These are phyloP conservation scores for Aspergillus fijiensis DNA, from an alignment of 2,329 filamentous ascomycete genomes.

Conservation along the genomic window DNA sequence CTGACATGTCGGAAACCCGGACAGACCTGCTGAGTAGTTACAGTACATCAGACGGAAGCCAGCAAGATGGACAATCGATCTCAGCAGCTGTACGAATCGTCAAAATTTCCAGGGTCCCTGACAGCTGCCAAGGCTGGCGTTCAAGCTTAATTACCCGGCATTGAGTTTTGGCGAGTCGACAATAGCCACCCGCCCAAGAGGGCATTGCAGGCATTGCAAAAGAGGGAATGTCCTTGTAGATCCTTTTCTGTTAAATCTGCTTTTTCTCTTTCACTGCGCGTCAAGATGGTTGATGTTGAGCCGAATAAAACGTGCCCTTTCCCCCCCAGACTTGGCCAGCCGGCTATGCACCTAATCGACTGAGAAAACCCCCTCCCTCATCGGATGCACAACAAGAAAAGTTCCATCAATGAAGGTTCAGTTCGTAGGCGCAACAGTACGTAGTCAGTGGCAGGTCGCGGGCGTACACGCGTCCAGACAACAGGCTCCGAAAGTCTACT, in stretches of 20 bases:
- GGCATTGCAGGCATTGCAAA: not conserved
- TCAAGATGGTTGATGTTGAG: not conserved
- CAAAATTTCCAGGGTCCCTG: conserved; percentile 1
- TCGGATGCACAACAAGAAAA: not conserved
- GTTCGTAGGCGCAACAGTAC: not conserved
- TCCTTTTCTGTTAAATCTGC: not conserved
- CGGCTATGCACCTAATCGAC: not conserved
- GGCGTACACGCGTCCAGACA: conserved; percentile 6
- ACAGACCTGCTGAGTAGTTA: too few relatives aligned
- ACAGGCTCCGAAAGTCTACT: not conserved
- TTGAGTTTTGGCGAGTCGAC: conserved; percentile 1
- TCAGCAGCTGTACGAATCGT: not conserved
- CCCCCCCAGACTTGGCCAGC: not conserved
- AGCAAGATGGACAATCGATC: not conserved
- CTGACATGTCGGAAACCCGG: not conserved
- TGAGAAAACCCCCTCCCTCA: not conserved
- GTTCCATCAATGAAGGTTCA: conserved; percentile 4
- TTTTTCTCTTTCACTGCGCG: not conserved
- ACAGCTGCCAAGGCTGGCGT: conserved; percentile 18
- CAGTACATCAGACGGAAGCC: not conserved
- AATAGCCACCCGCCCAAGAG: not conserved
- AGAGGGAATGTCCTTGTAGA: conserved; percentile 3
- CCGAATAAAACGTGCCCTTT: not conserved
- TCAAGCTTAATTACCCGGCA: conserved; percentile 16
- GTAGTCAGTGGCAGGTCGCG: not conserved